Percentiles rank a stretch among this genome's conserved stretches.
These are phyloP conservation scores for Verticillium zaregamsianum DNA, from an alignment of 2,329 filamentous ascomycete species.

Conservation along the genomic window DNA sequence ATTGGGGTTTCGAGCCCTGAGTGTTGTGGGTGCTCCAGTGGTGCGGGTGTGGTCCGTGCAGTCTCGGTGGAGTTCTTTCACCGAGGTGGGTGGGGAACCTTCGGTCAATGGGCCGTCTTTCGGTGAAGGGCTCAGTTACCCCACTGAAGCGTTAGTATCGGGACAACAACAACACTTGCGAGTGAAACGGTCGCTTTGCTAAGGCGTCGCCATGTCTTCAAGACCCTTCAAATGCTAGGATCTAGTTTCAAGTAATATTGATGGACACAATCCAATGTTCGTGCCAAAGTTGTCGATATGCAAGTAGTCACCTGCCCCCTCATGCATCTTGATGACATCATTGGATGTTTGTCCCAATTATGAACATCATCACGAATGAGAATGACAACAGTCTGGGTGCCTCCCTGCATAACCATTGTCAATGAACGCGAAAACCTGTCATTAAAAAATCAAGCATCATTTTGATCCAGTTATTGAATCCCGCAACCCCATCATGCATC, in stretches of 20 bases:
- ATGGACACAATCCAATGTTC: not conserved
- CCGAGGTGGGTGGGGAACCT: not conserved
- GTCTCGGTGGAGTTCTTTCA: not conserved
- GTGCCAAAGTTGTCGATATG: not conserved
- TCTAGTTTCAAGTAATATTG: not conserved
- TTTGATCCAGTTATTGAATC: not conserved
- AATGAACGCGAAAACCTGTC: not conserved
- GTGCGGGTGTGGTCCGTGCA: not conserved
- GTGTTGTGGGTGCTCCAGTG: not conserved
- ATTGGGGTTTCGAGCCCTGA: conserved; percentile 19
- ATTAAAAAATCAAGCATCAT: not conserved
- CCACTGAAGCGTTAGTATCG: not conserved
- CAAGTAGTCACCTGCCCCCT: not conserved
- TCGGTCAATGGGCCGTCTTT: not conserved
- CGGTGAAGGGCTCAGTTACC: not conserved
- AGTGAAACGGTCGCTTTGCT: not conserved
- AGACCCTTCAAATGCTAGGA: no score
- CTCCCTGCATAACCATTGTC: not conserved
- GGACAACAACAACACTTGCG: not conserved
- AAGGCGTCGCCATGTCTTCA: not conserved
- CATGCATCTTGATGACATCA: not conserved
- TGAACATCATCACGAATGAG: not conserved
- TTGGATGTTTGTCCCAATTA: not conserved
- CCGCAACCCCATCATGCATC: not conserved
- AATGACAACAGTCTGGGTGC: no score